A percentile compares a stretch with the other conserved stretches of the same genome.
phyloP scores from a whole-genome alignment of 805 yeast species.

The Tetrapisispora taiwanensis region DNA sequence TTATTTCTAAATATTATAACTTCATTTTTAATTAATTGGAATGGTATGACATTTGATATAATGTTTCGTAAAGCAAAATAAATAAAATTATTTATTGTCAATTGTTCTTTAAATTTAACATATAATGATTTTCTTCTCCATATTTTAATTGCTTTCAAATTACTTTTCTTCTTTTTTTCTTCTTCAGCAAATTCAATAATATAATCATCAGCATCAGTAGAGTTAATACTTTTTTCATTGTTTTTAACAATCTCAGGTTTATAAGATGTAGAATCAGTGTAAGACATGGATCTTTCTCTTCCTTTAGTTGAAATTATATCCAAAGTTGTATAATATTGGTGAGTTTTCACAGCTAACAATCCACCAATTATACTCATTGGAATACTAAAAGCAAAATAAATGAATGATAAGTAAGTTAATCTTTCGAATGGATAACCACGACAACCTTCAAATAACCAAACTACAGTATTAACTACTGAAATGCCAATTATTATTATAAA shows the following conservation, averaged over 20 bases:
- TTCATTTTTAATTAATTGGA: background rate
- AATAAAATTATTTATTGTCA: background rate
- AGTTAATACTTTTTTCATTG: background rate
- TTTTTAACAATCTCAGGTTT: background rate
- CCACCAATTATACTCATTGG: slow-evolving; percentile 77
- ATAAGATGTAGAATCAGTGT: background rate
- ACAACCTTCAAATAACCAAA: slow-evolving; percentile 70
- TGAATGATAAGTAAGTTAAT: slow-evolving; percentile 44
- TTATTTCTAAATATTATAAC: slow-evolving; percentile 56
- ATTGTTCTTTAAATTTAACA: background rate
- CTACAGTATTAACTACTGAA: slow-evolving; percentile 51
- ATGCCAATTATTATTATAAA: slow-evolving; percentile 40
- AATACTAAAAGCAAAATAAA: slow-evolving; percentile 56
- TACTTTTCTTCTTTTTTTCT: background rate
- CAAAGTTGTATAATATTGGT: background rate
- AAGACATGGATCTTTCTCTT: background rate
- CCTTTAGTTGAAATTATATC: too few relatives aligned
- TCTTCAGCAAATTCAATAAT: background rate
- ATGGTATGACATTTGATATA: background rate
- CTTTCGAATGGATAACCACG: slow-evolving; percentile 74
- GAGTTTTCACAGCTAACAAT: slow-evolving; percentile 8
- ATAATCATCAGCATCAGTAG: background rate
- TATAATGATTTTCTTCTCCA: slow-evolving; percentile 2
- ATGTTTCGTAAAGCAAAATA: background rate
- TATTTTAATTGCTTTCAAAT: background rate